phyloP scores from a whole-genome alignment of 257 asterid genomes.

The Fraxinus cuspidata region DNA sequence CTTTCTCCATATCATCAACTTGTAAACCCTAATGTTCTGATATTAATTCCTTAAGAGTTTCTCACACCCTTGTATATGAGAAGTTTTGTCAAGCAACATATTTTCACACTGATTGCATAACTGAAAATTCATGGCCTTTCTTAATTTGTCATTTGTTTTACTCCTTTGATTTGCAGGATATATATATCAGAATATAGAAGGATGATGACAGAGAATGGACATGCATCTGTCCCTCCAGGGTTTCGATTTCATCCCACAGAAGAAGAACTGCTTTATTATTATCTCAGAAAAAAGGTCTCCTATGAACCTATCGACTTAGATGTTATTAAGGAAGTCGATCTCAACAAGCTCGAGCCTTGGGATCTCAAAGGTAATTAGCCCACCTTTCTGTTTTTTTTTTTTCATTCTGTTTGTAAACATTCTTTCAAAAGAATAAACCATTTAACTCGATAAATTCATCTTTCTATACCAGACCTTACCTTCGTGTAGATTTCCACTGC shows the following conservation, averaged over 20 bases:
- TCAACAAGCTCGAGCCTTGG: conserved; percentile 96
- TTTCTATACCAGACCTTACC: too few relatives aligned
- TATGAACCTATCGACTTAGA: conserved; percentile 78
- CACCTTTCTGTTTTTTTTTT: not conserved
- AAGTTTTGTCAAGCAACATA: not conserved
- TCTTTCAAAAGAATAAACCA: not conserved
- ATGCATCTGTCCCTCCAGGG: conserved; percentile 76
- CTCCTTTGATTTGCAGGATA: not conserved
- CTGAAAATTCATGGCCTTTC: not conserved
- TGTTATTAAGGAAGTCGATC: conserved; percentile 78
- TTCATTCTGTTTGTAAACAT: not conserved
- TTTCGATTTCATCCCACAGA: conserved; percentile 89
- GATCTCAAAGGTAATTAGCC: conserved; percentile 67
- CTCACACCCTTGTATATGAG: not conserved
- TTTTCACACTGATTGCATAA: not conserved
- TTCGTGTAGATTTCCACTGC: too few relatives aligned
- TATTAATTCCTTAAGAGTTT: too few relatives aligned
- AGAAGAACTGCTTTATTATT: conserved; percentile 73
- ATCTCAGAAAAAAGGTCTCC: conserved; percentile 79
- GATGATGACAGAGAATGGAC: conserved; percentile 51
- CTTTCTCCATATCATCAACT: too few relatives aligned
- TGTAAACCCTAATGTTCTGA: too few relatives aligned
- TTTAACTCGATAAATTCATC: not conserved
- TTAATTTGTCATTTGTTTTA: not conserved
- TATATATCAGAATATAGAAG: not conserved